Evolutionary conservation across 2,329 filamentous ascomycete species (phyloP), one percentile per base, ranked within the genome.

Genomic region (Fusarium metavorans): DNA sequence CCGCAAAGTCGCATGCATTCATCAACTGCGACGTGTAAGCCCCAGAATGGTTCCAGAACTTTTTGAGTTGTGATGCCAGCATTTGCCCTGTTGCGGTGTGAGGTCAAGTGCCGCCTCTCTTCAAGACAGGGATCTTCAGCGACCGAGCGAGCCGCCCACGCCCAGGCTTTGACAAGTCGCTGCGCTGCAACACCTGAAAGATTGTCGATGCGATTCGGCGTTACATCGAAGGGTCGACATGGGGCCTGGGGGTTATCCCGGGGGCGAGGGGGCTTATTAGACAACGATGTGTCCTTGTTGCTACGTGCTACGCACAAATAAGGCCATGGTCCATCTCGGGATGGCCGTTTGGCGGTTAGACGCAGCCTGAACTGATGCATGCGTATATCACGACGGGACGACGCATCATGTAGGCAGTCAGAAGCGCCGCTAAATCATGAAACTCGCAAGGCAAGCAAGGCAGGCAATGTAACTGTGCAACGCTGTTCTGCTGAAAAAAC

Each of bases 191-290:
- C 66, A 57, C 64, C 66, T 60, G 34, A 58, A 74, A 76, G 72
- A 78, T 78, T 73, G 58, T 73, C 71, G 68, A 73, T 76, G 74
- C 72, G 72, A 77, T 76, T 78, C 68, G 74, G 66, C 64, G 76
- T 73, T 76, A 68, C 77, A 71, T 76, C 56, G 61, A 66, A 23
- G 39, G 43, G 39, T 52, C 30, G 65, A 50, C 63, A 64, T 64
- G 73, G 67, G 61, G 45, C 43, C 62, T 25, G 60, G 58, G 56
- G 45, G n/a, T 64, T 16, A 45, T 67, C 65, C 68, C 67, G 59
- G 62, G 7, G 43, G 43, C 14, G 14, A 16, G 43, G 35, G 61
- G 43, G 43, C 20, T 48, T 48, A 48, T 48, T 48, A 30, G 45
- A 50, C 48, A 52, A 20, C 48, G 48, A 52, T 52, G 48, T 30